Base-by-base conservation (phyloP, 2,329 filamentous ascomycete species). In the Colletotrichum liriopes region DNA sequence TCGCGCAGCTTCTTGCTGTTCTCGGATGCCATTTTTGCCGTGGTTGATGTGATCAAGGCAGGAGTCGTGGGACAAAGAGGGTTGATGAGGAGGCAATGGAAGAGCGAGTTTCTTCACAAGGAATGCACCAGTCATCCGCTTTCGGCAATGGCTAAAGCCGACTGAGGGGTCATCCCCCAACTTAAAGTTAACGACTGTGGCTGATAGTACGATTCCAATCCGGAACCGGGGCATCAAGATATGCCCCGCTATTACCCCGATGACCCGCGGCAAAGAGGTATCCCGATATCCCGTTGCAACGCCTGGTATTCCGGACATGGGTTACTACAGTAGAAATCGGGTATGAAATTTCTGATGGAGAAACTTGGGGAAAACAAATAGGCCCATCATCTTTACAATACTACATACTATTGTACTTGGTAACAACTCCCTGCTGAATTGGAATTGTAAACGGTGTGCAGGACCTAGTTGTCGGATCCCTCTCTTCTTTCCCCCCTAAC, bases 1-100 rank as follows among this genome's bases (percentile, higher is more conserved):
- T n/a, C 35, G 16, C 69, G 65, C n/a, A 72, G 52, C 32, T 72
- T 59, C 8, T 69, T 45, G n/a, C 26, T 72, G 7, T 72, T 60
- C 1, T 69, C 56, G 26, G 69, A 68, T 14, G 65, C 16, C 69
- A 72, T 72, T 5, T 26, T 26, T 55, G 16, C 8, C 16, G 18
- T 20, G 9, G 20, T 16, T 18, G n/a, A 14, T 20, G 8, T 18
- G 12, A 18, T 26, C 9, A 18, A 26, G 41, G 54, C 14, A 26
- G 35, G n/a, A 41, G 6, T 16, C 35, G n/a, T 58, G 4, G 14
- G 26, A 12, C 12, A 32, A 39, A 16, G 20, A n/a, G 3, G 32
- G 32, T 5, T 18, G 8, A 16, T 16, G 6, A 37, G 8, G 32
- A 37, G 32, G 20, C 32, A 23, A 39, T 20, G 23, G 1, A 12